Conservation (phyloP, 306 rosid genomes). For the Vachellia collinsii region DNA sequence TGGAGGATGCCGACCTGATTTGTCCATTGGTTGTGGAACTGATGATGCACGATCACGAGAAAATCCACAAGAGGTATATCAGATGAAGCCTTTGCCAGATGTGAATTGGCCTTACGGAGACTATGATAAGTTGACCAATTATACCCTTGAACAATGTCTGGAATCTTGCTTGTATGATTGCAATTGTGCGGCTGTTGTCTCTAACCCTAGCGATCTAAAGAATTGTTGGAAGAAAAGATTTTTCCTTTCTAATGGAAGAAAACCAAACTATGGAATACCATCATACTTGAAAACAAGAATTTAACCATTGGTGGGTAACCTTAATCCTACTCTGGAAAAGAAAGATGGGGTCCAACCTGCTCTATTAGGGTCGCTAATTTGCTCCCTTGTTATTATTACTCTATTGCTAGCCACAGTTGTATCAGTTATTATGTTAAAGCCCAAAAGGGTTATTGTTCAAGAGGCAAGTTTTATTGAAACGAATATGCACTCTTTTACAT, state of each 20-base stretch:
- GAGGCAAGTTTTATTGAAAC: conserved; percentile 37
- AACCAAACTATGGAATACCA: too few relatives aligned
- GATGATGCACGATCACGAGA: conserved; percentile 25
- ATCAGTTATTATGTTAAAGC: conserved; percentile 21
- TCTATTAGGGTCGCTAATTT: conserved; percentile 40
- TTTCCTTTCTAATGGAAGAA: conserved; percentile 47
- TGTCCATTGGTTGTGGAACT: conserved; percentile 41
- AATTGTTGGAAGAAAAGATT: conserved; percentile 49
- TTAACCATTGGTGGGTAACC: background rate
- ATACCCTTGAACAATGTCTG: conserved; percentile 26
- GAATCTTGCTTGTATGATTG: conserved; percentile 46
- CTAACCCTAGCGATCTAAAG: too few relatives aligned
- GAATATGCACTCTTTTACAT: conserved; percentile 44
- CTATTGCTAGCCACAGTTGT: conserved; percentile 28
- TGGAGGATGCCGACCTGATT: conserved; percentile 47
- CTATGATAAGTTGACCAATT: conserved; percentile 29
- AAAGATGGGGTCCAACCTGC: background rate
- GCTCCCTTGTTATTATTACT: conserved; percentile 33
- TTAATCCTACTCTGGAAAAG: background rate
- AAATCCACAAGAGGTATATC: conserved; percentile 28
- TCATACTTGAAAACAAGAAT: conserved; percentile 12
- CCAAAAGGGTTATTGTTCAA: conserved; percentile 20
- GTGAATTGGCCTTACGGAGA: conserved; percentile 43
- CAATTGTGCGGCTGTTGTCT: conserved; percentile 37
- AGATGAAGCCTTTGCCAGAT: background rate